Base-by-base conservation (phyloP, 331 rosid species). In the Rosa hybrid region DNA sequence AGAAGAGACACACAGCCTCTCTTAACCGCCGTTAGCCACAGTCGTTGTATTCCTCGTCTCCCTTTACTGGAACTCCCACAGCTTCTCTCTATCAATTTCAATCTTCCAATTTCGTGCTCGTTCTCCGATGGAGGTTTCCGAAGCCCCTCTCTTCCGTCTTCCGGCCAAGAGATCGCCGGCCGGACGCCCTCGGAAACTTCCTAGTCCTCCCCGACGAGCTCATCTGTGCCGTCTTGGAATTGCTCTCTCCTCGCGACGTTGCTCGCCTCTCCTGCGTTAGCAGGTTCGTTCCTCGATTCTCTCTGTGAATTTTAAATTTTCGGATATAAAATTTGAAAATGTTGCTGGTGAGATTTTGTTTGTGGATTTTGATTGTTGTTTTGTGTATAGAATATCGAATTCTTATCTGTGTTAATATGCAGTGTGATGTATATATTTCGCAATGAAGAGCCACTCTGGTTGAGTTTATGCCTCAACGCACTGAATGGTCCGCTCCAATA, bases 381-480 rank as follows among this genome's bases (percentile, higher is more conserved):
- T 71, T 71, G 6, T 71, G 20, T 27, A 0, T 44, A 21, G 6
- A 70, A 21, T 49, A 17, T 3, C 8, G 39, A 2, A 1, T 49
- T 48, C 16, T 68, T 11, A 18, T 68, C 11, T 12, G 78, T 68
- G 10, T n/a, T 8, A 46, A 2, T 16, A 53, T 49, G 56, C 71
- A 96, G 99, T 75, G 97, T 93, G 78, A 88, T 91, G 98, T 91
- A 96, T 84, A 86, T 93, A 81, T 68, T 96, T 5, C 90, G 97
- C 86, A 91, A 96, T 42, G 99, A 96, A 82, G 99, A 96, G 75
- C 97, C 97, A 0, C 86, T 96, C 23, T 96, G 99, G 99, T 85
- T 93, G 98, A 90, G 38, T 86, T 81, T 90, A 57, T 93, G 97
- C 90, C 88, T 96, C 64, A 84, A 73, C 73, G 82, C 82, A 70